Base-by-base conservation (phyloP, 2,329 filamentous ascomycete species). In the Sphaerulina populicola region DNA sequence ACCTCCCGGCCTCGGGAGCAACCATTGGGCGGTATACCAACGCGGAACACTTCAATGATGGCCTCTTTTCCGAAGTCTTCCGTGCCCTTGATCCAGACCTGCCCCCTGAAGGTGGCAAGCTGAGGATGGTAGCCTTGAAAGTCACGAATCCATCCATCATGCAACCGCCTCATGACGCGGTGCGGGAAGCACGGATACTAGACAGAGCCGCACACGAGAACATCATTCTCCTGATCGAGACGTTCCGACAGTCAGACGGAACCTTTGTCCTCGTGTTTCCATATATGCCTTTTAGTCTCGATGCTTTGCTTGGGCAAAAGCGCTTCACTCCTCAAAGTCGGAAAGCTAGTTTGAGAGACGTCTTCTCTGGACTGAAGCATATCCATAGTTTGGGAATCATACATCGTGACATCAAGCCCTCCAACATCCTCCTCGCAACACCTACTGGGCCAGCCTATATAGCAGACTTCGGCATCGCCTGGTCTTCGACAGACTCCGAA, bases 391-490 rank as follows among this genome's bases (percentile, higher is more conserved):
- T 80, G 21, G 85, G 81, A 6, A 89, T 98, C 52, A 85, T 98
- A 49, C 93, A 98, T 67, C 83, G 93, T 51, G 93, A 98, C 64
- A 74, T 98, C 65, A 98, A 98, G 64, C 93, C 93, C 0, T 89
- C 88, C 0, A 94, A 95, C 47, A 77, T 98, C 33, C 60, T 69
- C 3, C 57, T 69, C 8, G 40, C 57, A 4, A 58, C 59, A 11
- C 52, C 60, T 3, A 47, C 45, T 23, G 89, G 89, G 6, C 91
- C 88, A 4, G 87, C 86, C 3, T 86, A 83, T 60, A 76, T 98
- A 2, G 82, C 88, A 33, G 93, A 98, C 68, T 97, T 98, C 71
- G 91, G 93, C 45, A 94, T 93, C 36, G 81, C 90, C 7, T 96
- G 89, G 89, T 81, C 84, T 58, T 79, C 84, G 2, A 68, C 75